phyloP scores from a whole-genome alignment of 2,329 filamentous ascomycete genomes.

The Cladosporium cucumerinum region DNA sequence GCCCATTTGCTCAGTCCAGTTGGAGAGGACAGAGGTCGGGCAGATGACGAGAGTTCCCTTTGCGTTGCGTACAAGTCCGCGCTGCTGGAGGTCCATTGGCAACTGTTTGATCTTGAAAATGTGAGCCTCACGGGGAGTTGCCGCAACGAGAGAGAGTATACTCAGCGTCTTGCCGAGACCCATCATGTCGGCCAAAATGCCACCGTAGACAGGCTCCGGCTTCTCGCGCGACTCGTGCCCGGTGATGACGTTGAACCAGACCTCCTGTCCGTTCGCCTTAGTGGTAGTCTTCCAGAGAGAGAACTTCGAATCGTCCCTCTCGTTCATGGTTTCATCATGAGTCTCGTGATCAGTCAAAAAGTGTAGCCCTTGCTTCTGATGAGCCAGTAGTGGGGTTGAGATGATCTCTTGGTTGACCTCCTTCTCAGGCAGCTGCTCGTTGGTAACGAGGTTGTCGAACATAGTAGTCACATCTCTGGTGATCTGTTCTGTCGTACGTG shows the following conservation, averaged over 20 bases:
- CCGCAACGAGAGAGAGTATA: constrained; percentile 72
- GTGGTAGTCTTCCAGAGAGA: constrained; percentile 73
- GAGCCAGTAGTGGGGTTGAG: constrained; percentile 67
- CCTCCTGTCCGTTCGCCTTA: constrained; percentile 54
- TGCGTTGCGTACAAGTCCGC: constrained; percentile 59
- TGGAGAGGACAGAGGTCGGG: constrained; percentile 84
- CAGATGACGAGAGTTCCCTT: constrained; percentile 82
- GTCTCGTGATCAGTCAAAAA: constrained; percentile 81
- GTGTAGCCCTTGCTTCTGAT: constrained; percentile 85
- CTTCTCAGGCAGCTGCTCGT: constrained; percentile 71
- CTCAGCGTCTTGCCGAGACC: constrained; percentile 61
- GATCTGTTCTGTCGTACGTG: constrained; percentile 78
- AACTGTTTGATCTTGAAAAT: constrained; percentile 59
- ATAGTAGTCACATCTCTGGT: constrained; percentile 79
- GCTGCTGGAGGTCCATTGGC: not conserved
- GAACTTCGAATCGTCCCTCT: constrained; percentile 44
- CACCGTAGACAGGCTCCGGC: constrained; percentile 40
- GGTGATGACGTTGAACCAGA: constrained; percentile 83
- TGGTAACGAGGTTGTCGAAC: constrained; percentile 78
- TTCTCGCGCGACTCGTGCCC: constrained; percentile 51
- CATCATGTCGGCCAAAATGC: constrained; percentile 52
- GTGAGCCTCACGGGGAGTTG: constrained; percentile 60
- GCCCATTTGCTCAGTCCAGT: constrained; percentile 91
- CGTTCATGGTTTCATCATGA: constrained; percentile 49
- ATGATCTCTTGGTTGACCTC: constrained; percentile 61